Evolutionary conservation across 176 grass and related monocot genomes (phyloP), one percentile per base, ranked within the genome.

Genomic region (Juncus inflexus): DNA sequence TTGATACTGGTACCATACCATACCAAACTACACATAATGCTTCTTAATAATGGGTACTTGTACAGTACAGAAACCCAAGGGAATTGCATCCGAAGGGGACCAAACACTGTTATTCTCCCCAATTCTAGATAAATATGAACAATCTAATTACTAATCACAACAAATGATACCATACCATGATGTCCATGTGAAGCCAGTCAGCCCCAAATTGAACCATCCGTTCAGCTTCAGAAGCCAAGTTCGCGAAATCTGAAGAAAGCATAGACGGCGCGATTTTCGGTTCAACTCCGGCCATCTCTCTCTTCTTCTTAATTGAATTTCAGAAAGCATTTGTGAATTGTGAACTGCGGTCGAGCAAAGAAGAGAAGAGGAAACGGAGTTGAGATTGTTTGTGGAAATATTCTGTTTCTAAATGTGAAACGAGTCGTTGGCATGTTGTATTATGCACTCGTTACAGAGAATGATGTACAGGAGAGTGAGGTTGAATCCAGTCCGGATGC

Each of bases 111-210:
- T 47, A 47, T 9, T 47, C 43, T 5, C 43, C 19, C 9, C 6
- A 47, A 47, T 47, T 47, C 43, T 2, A 47, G 43, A 0, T 47
- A 47, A 57, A 57, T 15, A 11, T 57, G n/a, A 42, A 56, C 6
- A 5, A 55, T 7, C 37, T 0, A 2, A 54, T 4, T 37, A 14
- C 12, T 6, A 37, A 12, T 67, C 35, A 3, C n/a, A 43, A 9
- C 2, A 14, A 47, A 40, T n/a, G 39, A 62, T n/a, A n/a, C n/a
- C n/a, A 35, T 82, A 96, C 94, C 94, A 99, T 99, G 80, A 92
- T 91, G 75, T 99, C 94, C 94, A 99, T 99, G 86, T 92, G 94
- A 61, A 99, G 85, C 94, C 94, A 99, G 61, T 99, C 94, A 50
- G 94, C 94, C n/a, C 94, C 88, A 60, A 90, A 87, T 76, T 70